Evolutionary conservation across 1,284 basidiomycete genomes (phyloP).

Genomic region (Tilletia walkeri): DNA sequence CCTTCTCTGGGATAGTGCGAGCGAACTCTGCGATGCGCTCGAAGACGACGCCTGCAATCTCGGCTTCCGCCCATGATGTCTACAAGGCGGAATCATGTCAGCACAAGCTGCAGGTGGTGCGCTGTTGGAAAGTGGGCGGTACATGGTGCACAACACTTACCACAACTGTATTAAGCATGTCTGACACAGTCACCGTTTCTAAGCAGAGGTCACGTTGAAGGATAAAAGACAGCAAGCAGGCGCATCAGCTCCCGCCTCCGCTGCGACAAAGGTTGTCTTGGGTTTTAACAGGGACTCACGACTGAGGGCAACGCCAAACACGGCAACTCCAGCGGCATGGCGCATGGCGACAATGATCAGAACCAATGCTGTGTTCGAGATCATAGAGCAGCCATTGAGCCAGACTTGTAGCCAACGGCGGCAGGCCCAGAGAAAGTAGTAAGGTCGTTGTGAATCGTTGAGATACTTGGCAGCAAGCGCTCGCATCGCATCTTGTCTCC

Average conservation of each 20-base stretch:
- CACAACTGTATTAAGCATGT: conserved; percentile 26
- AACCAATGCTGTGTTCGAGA: conserved; percentile 36
- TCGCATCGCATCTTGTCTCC: conserved; percentile 26
- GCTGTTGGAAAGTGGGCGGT: too few relatives aligned
- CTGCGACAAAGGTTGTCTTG: too few relatives aligned
- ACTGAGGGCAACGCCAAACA: conserved; percentile 55
- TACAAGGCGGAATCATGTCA: conserved; percentile 21
- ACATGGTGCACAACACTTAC: too few relatives aligned
- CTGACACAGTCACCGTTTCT: conserved; percentile 36
- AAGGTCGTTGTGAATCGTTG: conserved; percentile 30
- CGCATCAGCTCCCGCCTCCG: too few relatives aligned
- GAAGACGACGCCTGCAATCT: conserved; percentile 55
- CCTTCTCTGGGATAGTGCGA: conserved; percentile 35
- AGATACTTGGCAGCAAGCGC: conserved; percentile 30
- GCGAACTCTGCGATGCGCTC: conserved; percentile 52
- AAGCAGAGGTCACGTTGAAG: too few relatives aligned
- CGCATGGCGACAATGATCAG: conserved; percentile 35
- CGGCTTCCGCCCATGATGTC: conserved; percentile 49
- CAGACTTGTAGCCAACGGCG: conserved; percentile 42
- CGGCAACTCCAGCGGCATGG: conserved; percentile 51
- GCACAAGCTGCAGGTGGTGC: too few relatives aligned
- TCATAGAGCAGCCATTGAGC: conserved; percentile 28
- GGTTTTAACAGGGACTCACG: too few relatives aligned
- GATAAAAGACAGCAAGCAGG: too few relatives aligned
- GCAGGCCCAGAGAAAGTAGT: conserved; percentile 35